Percentiles rank a stretch among this genome's conserved stretches.
These are phyloP conservation scores for Jacaranda copaia DNA, from an alignment of 257 asterid species.

Conservation along the genomic window DNA sequence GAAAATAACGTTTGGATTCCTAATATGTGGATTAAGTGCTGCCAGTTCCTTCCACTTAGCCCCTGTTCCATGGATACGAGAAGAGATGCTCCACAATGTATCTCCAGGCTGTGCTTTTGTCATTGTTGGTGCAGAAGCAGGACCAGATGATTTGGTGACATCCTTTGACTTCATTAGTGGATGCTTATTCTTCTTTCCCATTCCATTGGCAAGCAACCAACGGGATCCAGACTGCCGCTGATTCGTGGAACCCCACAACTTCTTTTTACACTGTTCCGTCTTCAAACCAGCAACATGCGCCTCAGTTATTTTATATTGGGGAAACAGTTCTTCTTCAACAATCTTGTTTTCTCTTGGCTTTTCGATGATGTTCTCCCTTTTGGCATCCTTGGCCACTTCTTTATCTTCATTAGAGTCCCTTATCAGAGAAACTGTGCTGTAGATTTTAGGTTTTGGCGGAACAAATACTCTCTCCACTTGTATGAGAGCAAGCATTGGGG, in stretches of 20 bases:
- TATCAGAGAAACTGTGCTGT: constrained; percentile 58
- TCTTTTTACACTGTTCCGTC: constrained; percentile 72
- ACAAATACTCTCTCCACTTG: constrained; percentile 94
- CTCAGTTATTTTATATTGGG: constrained; percentile 82
- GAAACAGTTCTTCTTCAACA: constrained; percentile 58
- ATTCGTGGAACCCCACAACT: constrained; percentile 80
- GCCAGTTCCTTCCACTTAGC: constrained; percentile 61
- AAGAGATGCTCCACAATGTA: constrained; percentile 83
- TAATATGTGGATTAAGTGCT: constrained; percentile 60
- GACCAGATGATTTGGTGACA: constrained; percentile 46
- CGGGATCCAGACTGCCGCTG: constrained; percentile 94
- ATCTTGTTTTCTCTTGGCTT: constrained; percentile 53
- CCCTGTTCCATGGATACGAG: constrained; percentile 63
- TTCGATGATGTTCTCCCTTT: constrained; percentile 42
- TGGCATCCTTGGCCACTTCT: constrained; percentile 35
- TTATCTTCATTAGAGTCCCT: constrained; percentile 50
- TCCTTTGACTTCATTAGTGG: constrained; percentile 74
- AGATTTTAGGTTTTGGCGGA: constrained; percentile 88
- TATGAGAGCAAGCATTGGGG: constrained; percentile 96
- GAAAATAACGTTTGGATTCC: constrained; percentile 65
- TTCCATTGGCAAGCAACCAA: constrained; percentile 96
- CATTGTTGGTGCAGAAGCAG: constrained; percentile 49
- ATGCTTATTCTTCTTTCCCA: constrained; percentile 97
- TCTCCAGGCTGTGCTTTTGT: constrained; percentile 67
- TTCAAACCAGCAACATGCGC: constrained; percentile 86